Evolutionary conservation across 1,139 yeast species (phyloP), one percentile per base, ranked within the genome.

Genomic region (Candida tropicalis): DNA sequence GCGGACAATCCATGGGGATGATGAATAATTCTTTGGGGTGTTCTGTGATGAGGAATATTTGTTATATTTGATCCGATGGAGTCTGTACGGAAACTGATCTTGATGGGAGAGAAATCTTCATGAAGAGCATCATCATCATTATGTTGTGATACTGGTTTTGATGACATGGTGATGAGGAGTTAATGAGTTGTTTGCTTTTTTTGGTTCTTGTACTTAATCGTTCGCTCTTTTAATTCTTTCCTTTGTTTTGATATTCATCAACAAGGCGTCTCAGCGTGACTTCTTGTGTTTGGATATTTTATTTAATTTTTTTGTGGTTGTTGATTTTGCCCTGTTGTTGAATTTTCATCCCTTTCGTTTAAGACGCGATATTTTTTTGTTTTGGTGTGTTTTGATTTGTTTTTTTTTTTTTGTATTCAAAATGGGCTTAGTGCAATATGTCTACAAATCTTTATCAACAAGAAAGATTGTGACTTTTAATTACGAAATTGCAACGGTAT

Each of bases 1-100:
- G 75, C 71, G 2, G 66, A 55, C 31, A 77, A 56, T 0, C 82
- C 82, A 51, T 77, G 82, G 1, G 80, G 77, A 43, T 75, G 75
- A 45, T 64, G 68, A 17, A 54, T 57, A 40, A 62, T 42, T 8
- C 45, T 31, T 8, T 45, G 50, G 4, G 50, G 48, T 17, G 50
- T 41, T 35, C 26, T 39, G 35, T 45, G 40, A 33, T 41, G 39
- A 42, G 35, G 40, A 24, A 17, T 31, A 27, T 16, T 16, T 26
- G 25, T 38, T 27, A 23, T 33, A 20, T 26, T 26, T 38, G 40
- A 38, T 22, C 18, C 31, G 11, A 34, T 39, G n/a, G 33, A 31
- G 13, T 33, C 39, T 22, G 38, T 17, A 12, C 18, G 26, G 18
- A 35, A 32, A 26, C 32, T 38, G 11, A 44, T 32, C 35, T 46